A percentile compares a stretch with the other conserved stretches of the same genome.
phyloP scores from a whole-genome alignment of 192 early-diverging fungal species.

The Linnemannia hyalina region DNA sequence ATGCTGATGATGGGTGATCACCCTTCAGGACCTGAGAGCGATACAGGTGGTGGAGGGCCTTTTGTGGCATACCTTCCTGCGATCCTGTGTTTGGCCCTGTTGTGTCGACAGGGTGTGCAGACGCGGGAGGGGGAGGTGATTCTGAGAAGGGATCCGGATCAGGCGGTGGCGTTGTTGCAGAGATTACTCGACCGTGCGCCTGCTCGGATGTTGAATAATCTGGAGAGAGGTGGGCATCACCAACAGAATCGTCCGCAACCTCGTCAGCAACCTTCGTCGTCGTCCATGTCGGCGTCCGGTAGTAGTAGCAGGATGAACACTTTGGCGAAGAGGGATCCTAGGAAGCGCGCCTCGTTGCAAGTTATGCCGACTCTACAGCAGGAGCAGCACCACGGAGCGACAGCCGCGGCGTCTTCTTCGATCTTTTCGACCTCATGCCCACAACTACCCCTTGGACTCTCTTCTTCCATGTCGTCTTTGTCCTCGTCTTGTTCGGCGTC shows the following conservation, averaged over 20 bases:
- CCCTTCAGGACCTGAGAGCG: neutral
- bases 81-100: constrained; percentile 33
- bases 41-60: constrained; percentile 1
- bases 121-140: constrained; percentile 20
- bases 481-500: neutral
- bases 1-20: constrained; percentile 15
- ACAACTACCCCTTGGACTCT: constrained; percentile 10
- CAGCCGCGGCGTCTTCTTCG: neutral
- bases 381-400: neutral
- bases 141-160: constrained; percentile 25
- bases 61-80: constrained; percentile 43
- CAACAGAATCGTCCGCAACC: neutral
- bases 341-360: neutral
- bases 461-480: neutral
- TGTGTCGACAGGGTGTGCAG: constrained; percentile 47
- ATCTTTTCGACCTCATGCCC: constrained; percentile 37
- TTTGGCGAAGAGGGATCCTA: neutral
- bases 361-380: neutral
- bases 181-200: constrained; percentile 11
- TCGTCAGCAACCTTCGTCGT: neutral
- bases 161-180: constrained; percentile 31
- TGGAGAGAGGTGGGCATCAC: neutral
- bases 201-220: neutral
- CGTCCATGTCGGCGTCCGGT: neutral
- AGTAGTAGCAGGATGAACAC: neutral